Conservation (phyloP, 306 rosid species). For the Gillenia trifoliata region DNA sequence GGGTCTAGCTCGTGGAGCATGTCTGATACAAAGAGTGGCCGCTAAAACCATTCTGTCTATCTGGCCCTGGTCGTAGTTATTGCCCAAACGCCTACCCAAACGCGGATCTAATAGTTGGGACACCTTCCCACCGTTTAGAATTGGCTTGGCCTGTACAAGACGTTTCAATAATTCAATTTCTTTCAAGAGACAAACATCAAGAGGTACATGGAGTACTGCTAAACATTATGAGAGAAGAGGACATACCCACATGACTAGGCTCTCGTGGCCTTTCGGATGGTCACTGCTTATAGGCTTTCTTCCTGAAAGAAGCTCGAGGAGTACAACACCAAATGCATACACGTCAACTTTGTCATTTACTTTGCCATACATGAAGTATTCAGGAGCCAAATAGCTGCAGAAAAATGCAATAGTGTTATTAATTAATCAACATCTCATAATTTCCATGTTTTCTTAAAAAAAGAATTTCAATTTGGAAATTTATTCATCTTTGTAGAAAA, state of each 20-base stretch:
- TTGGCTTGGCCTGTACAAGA: slow-evolving; percentile 74
- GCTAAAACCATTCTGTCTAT: slow-evolving; percentile 84
- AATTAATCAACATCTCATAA: not conserved
- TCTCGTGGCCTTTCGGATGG: slow-evolving; percentile 81
- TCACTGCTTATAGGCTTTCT: slow-evolving; percentile 80
- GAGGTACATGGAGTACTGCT: not conserved
- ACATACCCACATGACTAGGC: slow-evolving; percentile 98
- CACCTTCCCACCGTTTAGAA: slow-evolving; percentile 64
- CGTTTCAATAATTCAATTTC: not conserved
- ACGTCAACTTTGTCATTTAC: slow-evolving; percentile 88
- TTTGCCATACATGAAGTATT: slow-evolving; percentile 95
- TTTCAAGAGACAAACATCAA: slow-evolving; percentile 14
- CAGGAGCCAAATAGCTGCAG: slow-evolving; percentile 95
- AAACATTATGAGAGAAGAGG: slow-evolving; percentile 6
- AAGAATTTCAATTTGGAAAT: not conserved
- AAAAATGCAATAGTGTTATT: slow-evolving; percentile 1
- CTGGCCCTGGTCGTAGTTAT: slow-evolving; percentile 51
- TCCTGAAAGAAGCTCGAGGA: slow-evolving; percentile 93
- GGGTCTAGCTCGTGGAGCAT: slow-evolving; percentile 87
- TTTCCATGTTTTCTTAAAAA: not conserved
- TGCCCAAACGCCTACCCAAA: slow-evolving; percentile 50
- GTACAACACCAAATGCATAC: slow-evolving; percentile 88
- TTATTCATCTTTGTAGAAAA: slow-evolving; percentile 4
- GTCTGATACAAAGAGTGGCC: slow-evolving; percentile 82
- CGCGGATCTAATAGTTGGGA: slow-evolving; percentile 67